Evolutionary conservation across 2,329 filamentous ascomycete species (phyloP).

Genomic region (Penicillium sclerotigenum): DNA sequence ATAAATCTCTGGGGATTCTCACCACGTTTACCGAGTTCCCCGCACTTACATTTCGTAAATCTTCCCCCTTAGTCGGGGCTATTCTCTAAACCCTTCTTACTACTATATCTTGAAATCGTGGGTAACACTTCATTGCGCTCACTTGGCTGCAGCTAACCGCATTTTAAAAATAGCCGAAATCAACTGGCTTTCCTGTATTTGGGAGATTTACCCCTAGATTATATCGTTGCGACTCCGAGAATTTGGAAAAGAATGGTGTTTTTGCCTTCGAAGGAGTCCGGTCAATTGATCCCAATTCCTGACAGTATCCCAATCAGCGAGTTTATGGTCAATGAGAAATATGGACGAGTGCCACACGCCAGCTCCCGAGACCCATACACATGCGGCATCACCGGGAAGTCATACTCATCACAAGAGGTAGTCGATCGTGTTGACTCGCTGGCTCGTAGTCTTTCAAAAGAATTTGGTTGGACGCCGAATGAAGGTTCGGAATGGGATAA

Average conservation of each 20-base stretch:
- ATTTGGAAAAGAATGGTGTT: slow-evolving; percentile 43
- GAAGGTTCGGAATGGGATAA: slow-evolving; percentile 77
- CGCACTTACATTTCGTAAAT: slow-evolving; percentile 4
- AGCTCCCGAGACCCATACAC: slow-evolving; percentile 69
- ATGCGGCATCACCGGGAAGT: slow-evolving; percentile 69
- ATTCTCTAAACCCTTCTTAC: background rate
- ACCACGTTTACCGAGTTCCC: slow-evolving; percentile 5
- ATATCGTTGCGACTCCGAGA: background rate
- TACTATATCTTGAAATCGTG: background rate
- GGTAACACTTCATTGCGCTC: background rate
- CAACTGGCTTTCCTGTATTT: background rate
- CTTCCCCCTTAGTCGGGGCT: background rate
- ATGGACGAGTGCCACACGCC: slow-evolving; percentile 63
- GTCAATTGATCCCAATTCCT: slow-evolving; percentile 56
- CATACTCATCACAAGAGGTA: slow-evolving; percentile 62
- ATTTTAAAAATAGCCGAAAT: background rate
- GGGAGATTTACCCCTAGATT: background rate
- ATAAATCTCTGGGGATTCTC: background rate
- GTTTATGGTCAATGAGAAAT: slow-evolving; percentile 71
- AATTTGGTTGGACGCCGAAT: slow-evolving; percentile 68
- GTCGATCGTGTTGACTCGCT: slow-evolving; percentile 64
- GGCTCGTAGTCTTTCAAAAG: slow-evolving; percentile 65
- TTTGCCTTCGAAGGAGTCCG: slow-evolving; percentile 39
- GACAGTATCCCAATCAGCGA: slow-evolving; percentile 72
- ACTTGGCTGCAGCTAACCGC: background rate